Evolutionary conservation across 2,329 filamentous ascomycete species (phyloP).

Genomic region (Trichoderma citrinoviride): DNA sequence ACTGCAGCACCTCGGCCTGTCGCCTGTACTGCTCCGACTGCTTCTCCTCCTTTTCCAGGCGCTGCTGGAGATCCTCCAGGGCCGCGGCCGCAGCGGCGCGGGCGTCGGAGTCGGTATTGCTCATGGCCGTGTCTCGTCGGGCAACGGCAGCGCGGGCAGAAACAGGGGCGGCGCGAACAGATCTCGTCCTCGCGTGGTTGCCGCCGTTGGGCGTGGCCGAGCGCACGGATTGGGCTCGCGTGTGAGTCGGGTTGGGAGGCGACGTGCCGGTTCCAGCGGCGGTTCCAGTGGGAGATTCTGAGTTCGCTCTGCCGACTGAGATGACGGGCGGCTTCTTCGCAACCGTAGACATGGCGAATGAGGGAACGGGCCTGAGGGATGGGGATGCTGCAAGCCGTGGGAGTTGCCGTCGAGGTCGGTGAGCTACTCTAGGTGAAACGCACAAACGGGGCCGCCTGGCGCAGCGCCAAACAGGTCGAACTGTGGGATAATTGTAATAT

Average conservation of each 20-base stretch:
- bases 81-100: conserved; percentile 75
- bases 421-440: conserved; percentile 13
- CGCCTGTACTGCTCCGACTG: conserved; percentile 77
- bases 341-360: conserved; percentile 47
- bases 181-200: conserved; percentile 56
- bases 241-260: conserved; percentile 37
- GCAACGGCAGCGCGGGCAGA: conserved; percentile 71
- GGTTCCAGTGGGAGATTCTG: conserved; percentile 30
- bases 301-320: conserved; percentile 46
- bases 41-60: conserved; percentile 75
- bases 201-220: conserved; percentile 42
- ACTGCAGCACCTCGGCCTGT: conserved; percentile 80
- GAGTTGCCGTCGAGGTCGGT: conserved; percentile 15
- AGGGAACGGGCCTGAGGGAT: neutral
- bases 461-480: conserved; percentile 6
- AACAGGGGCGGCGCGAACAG: conserved; percentile 64
- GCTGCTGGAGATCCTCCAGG: conserved; percentile 80
- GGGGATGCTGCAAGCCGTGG: neutral
- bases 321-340: conserved; percentile 53
- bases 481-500: neutral
- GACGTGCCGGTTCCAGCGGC: conserved; percentile 28
- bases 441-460: conserved; percentile 11
- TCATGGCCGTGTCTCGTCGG: conserved; percentile 51
- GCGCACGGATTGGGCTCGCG: conserved; percentile 39
- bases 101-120: conserved; percentile 64